phyloP scores from a whole-genome alignment of 352 stramenopile genomes.

The Phytophthora palmivora region DNA sequence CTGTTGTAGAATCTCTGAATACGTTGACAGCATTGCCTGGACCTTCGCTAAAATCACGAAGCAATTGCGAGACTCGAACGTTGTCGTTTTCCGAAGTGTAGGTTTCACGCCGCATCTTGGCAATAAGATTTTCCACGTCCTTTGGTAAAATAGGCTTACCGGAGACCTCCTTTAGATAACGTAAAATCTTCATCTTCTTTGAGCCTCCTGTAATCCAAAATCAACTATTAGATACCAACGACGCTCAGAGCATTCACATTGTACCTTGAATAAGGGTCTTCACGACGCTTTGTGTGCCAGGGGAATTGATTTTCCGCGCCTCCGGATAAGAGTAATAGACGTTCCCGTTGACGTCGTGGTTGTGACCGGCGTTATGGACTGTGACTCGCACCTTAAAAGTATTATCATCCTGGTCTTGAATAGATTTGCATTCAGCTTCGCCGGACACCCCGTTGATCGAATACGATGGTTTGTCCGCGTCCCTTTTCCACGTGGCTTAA shows the following conservation, averaged over 20 bases:
- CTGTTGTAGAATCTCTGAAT: not conserved
- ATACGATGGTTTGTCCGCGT: slow-evolving; percentile 10
- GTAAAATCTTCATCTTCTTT: slow-evolving; percentile 15
- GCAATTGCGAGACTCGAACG: slow-evolving; percentile 4
- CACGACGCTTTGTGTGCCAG: not conserved
- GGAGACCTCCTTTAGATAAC: slow-evolving; percentile 11
- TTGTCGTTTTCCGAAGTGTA: slow-evolving; percentile 18
- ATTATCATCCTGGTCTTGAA: too few species aligned
- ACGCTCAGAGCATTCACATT: not conserved
- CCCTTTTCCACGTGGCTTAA: too few species aligned
- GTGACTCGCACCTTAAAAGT: too few species aligned
- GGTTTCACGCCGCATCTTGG: slow-evolving; percentile 1
- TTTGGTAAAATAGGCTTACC: slow-evolving; percentile 15
- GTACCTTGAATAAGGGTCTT: slow-evolving; percentile 13
- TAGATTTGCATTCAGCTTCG: too few species aligned
- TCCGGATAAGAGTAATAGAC: slow-evolving; percentile 10
- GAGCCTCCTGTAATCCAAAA: slow-evolving; percentile 2
- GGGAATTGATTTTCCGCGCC: not conserved
- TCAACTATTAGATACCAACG: not conserved
- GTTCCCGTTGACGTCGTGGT: not conserved
- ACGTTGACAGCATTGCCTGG: slow-evolving; percentile 15
- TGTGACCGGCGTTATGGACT: not conserved
- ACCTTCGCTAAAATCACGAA: slow-evolving; percentile 16
- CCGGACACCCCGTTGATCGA: too few species aligned
- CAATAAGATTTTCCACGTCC: slow-evolving; percentile 25